Conservation (phyloP, 345 rosid genomes). For the Combretum micranthum region DNA sequence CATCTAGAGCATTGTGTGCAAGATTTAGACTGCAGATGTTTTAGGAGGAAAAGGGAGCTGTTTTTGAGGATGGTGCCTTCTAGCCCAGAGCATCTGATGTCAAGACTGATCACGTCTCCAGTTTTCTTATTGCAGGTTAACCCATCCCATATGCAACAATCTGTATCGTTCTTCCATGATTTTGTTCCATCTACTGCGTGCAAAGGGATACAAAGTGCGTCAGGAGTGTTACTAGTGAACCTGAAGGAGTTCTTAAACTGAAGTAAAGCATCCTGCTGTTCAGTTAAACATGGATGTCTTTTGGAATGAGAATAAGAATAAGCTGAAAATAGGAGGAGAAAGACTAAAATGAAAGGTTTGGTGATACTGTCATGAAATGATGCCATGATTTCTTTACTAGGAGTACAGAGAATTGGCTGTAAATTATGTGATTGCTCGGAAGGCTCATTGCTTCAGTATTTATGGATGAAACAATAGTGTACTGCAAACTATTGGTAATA, state of each 20-base stretch:
- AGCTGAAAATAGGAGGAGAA: neutral
- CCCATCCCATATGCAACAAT: conserved; percentile 26
- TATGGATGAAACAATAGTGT: no score
- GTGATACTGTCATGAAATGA: no score
- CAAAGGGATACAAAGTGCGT: neutral
- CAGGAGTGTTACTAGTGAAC: neutral
- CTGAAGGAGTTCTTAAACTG: conserved; percentile 6
- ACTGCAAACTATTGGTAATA: no score
- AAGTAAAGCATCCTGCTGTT: conserved; percentile 6
- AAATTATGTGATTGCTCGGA: no score
- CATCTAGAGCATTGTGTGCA: neutral
- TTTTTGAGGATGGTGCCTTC: neutral
- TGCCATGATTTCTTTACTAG: no score
- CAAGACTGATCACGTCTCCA: conserved; percentile 19
- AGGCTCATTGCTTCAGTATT: no score
- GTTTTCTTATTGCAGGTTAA: conserved; percentile 3
- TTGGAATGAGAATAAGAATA: neutral
- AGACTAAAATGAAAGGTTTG: neutral
- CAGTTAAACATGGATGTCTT: neutral
- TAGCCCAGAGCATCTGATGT: conserved; percentile 14
- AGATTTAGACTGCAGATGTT: conserved; percentile 4
- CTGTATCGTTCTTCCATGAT: conserved; percentile 3
- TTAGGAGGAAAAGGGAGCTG: conserved; percentile 8
- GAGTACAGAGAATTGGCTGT: no score
- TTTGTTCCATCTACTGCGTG: neutral